phyloP scores from a whole-genome alignment of 2,329 filamentous ascomycete species.

The Endoconidiophora laricicola region DNA sequence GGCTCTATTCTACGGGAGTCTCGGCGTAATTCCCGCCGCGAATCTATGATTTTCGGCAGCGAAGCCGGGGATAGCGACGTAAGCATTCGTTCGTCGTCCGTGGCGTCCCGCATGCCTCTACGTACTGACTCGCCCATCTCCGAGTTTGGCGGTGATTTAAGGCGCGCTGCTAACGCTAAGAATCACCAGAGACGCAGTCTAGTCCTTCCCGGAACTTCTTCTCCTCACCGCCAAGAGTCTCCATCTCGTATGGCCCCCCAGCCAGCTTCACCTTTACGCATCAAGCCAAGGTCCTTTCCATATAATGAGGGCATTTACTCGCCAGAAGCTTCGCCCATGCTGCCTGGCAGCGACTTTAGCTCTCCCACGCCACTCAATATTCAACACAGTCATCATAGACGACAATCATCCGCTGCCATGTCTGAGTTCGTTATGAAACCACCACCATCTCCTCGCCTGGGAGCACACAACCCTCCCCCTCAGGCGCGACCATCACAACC shows the following conservation, averaged over 20 bases:
- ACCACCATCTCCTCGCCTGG: slow-evolving; percentile 68
- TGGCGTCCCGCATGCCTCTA: slow-evolving; percentile 47
- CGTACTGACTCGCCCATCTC: slow-evolving; percentile 83
- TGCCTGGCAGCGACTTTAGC: slow-evolving; percentile 65
- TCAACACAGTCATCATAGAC: slow-evolving; percentile 48
- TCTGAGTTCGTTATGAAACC: slow-evolving; percentile 50
- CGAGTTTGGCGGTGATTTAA: slow-evolving; percentile 54
- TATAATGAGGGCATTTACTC: slow-evolving; percentile 55
- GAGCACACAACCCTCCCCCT: slow-evolving; percentile 57
- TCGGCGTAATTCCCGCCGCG: slow-evolving; percentile 32
- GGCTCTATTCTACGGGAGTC: slow-evolving; percentile 30
- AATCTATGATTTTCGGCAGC: slow-evolving; percentile 63
- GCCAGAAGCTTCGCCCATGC: slow-evolving; percentile 76
- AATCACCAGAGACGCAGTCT: slow-evolving; percentile 79
- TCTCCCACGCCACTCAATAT: slow-evolving; percentile 48
- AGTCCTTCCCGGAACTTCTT: slow-evolving; percentile 61
- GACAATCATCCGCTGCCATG: slow-evolving; percentile 80
- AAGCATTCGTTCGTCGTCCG: slow-evolving; percentile 66
- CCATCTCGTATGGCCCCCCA: slow-evolving; percentile 49
- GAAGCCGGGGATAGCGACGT: slow-evolving; percentile 77
- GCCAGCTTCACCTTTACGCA: slow-evolving; percentile 72
- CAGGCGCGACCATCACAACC: slow-evolving; percentile 80
- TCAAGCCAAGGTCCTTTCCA: slow-evolving; percentile 57
- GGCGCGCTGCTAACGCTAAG: slow-evolving; percentile 59
- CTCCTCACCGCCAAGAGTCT: slow-evolving; percentile 73